Evolutionary conservation across 2,329 filamentous ascomycete species (phyloP).

Genomic region (Raffaelea arxii): DNA sequence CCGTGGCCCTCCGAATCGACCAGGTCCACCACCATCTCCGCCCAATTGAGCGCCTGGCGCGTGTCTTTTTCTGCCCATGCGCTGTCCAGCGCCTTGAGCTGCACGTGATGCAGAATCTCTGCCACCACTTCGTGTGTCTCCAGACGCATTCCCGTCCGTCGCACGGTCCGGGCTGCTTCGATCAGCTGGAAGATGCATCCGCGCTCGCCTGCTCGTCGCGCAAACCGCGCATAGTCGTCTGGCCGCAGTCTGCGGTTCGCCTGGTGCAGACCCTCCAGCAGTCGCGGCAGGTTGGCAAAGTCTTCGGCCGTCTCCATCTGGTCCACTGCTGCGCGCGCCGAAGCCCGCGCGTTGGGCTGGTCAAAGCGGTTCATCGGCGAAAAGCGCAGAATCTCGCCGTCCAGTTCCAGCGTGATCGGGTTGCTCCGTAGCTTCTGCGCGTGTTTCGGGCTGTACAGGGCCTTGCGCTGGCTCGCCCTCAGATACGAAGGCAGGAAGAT

Average conservation of each 20-base stretch:
- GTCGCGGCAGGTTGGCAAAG: slow-evolving; percentile 40
- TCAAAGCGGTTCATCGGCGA: slow-evolving; percentile 32
- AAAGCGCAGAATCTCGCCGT: slow-evolving; percentile 45
- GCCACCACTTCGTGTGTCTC: slow-evolving; percentile 29
- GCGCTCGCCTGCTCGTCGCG: slow-evolving; percentile 28
- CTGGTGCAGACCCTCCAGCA: slow-evolving; percentile 38
- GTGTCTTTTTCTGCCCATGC: slow-evolving; percentile 24
- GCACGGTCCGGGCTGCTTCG: slow-evolving; percentile 36
- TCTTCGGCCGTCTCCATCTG: slow-evolving; percentile 39
- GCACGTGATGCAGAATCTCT: slow-evolving; percentile 27
- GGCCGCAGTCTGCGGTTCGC: slow-evolving; percentile 27
- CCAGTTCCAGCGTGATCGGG: slow-evolving; percentile 49
- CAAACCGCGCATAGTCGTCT: slow-evolving; percentile 26
- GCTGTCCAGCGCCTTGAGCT: slow-evolving; percentile 31
- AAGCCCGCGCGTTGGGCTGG: slow-evolving; percentile 31
- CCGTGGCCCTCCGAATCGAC: slow-evolving; percentile 34
- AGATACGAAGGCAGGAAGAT: slow-evolving; percentile 56
- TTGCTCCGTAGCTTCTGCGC: slow-evolving; percentile 40
- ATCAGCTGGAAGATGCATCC: slow-evolving; percentile 36
- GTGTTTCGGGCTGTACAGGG: slow-evolving; percentile 39
- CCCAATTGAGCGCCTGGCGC: slow-evolving; percentile 33
- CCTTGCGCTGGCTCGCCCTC: slow-evolving; percentile 38
- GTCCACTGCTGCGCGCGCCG: slow-evolving; percentile 27
- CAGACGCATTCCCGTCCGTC: slow-evolving; percentile 36
- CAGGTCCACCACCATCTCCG: slow-evolving; percentile 38